Evolutionary conservation across 2,329 filamentous ascomycete species (phyloP).

Genomic region (Colletotrichum gloeosporioides): DNA sequence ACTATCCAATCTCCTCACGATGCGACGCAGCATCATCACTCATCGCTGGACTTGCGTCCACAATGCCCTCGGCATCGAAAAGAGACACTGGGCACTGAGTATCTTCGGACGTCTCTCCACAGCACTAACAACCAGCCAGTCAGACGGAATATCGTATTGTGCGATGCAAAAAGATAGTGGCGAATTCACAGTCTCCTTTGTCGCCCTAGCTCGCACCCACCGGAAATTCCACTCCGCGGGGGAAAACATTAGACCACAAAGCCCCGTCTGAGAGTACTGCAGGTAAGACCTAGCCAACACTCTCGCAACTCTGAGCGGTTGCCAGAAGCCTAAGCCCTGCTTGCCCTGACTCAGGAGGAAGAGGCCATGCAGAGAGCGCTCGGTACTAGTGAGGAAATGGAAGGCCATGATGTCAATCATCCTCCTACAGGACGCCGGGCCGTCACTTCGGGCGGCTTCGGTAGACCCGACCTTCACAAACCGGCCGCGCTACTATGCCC

Average conservation of each 20-base stretch:
- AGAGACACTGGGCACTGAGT: background rate
- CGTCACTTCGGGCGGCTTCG: slow-evolving; percentile 1
- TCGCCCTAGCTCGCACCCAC: background rate
- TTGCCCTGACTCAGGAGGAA: slow-evolving; percentile 8
- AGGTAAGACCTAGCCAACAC: background rate
- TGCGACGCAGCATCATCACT: background rate
- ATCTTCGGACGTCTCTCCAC: background rate
- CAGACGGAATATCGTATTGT: background rate
- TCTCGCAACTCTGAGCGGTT: background rate
- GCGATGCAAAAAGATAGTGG: slow-evolving; percentile 13
- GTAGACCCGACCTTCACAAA: background rate
- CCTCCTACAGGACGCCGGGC: background rate
- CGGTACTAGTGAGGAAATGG: slow-evolving; percentile 6
- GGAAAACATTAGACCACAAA: background rate
- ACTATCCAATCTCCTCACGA: background rate
- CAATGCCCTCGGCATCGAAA: background rate
- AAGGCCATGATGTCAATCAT: slow-evolving; percentile 10
- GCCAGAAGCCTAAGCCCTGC: background rate
- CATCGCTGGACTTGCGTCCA: background rate
- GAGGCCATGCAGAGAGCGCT: background rate
- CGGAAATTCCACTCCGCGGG: background rate
- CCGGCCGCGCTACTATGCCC: background rate
- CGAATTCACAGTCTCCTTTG: background rate
- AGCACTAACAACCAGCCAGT: background rate
- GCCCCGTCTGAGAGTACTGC: background rate